Evolutionary conservation across 2,329 filamentous ascomycete species (phyloP).

Genomic region (Alternaria triticina): DNA sequence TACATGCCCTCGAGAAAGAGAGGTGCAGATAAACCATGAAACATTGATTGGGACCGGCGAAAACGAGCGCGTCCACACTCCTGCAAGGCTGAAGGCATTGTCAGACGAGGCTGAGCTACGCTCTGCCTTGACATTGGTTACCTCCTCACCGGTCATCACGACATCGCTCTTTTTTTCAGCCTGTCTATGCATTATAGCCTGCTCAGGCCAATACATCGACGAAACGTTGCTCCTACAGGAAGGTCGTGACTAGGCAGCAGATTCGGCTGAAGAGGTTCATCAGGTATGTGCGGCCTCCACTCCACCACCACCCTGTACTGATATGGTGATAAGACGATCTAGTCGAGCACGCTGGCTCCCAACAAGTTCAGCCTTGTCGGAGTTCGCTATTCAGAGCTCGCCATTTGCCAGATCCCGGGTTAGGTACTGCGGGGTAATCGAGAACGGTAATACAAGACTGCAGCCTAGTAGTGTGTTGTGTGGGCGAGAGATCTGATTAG

Average conservation of each 20-base stretch:
- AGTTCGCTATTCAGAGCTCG: not conserved
- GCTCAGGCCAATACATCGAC: conserved; percentile 11
- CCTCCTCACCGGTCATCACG: conserved; percentile 22
- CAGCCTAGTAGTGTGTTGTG: conserved; percentile 9
- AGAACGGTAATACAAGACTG: conserved; percentile 1
- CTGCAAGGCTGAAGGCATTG: conserved; percentile 17
- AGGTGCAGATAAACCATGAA: not conserved
- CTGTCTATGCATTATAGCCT: not conserved
- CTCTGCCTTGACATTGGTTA: conserved; percentile 11
- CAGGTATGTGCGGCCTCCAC: conserved; percentile 10
- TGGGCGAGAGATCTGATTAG: conserved; percentile 1
- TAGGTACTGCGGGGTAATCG: conserved; percentile 14
- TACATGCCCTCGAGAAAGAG: not conserved
- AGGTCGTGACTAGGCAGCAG: conserved; percentile 18
- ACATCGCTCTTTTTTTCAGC: conserved; percentile 3
- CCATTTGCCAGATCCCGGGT: conserved; percentile 3
- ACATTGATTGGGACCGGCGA: not conserved
- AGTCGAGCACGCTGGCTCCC: not conserved
- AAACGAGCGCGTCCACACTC: conserved; percentile 10
- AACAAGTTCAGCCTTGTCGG: conserved; percentile 13
- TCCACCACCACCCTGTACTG: not conserved
- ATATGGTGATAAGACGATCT: conserved; percentile 1
- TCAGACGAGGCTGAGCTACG: conserved; percentile 20
- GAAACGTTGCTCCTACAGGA: conserved; percentile 1
- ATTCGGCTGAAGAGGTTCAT: conserved; percentile 11